Base-by-base conservation (phyloP, 768 basidiomycete genomes). In the Podaxis pistillaris region DNA sequence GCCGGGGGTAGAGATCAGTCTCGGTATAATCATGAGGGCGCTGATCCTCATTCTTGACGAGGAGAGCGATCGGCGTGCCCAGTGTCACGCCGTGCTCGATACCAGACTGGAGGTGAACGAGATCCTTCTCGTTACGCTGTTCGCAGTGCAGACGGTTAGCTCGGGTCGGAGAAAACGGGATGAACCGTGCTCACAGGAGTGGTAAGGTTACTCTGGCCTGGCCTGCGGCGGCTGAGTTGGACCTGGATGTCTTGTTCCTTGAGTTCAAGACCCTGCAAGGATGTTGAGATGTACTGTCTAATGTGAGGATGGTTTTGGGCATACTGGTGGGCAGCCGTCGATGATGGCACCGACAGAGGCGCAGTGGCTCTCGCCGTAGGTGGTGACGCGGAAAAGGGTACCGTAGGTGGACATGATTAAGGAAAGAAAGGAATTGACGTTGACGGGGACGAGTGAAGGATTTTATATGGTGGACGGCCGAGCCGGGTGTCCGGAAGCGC, bases 21-120 rank as follows among this genome's bases (percentile, higher is more conserved):
- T 98, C 97, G 66, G 95, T 89, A 76, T 99, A 99, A 76, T 99
- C 97, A 70, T 98, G 92, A 19, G 97, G 97, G 30, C 97, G 83
- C 72, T 99, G 97, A 74, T 99, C 97, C 78, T 98, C 95, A 76
- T 99, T 99, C 70, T 87, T 92, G 41, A 99, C 94, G 56, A 98
- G 81, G n/a, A 99, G 86, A 1, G 89, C 96, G 69, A 99, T 98
- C 22, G 97, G 97, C 19, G 97, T 99, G 51, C 97, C 97, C 22
- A 99, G 87, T 2, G 97, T 98, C 30, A 96, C 88, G 28, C 94
- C 97, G 65, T 90, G 88, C 74, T 99, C 97, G 30, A 89, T 80
- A 30, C 97, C 97, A 36, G 95, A 96, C 74, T 99, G 97, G 36
- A 99, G 78, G 58, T 90, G 87, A 15, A 98, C 95, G 22, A 89